A percentile compares a stretch with the other conserved stretches of the same genome.
These are phyloP conservation scores for Apiotrichum brassicae DNA, from an alignment of 1,284 basidiomycete genomes.

Conservation along the genomic window DNA sequence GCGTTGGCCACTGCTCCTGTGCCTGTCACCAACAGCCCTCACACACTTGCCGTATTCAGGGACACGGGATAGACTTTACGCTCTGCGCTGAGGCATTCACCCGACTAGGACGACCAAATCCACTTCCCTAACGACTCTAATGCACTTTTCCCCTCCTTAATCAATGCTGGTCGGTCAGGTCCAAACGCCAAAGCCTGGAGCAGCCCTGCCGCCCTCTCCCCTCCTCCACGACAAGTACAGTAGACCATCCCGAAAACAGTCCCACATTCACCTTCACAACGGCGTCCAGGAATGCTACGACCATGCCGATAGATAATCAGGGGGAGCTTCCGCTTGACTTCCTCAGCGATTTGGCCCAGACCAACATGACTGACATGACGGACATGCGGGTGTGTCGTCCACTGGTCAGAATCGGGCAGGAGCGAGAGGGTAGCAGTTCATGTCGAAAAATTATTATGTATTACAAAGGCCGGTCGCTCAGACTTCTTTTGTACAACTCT, in stretches of 20 bases:
- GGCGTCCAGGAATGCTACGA: neutral
- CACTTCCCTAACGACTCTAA: neutral
- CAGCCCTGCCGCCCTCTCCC: no score
- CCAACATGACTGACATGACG: no score
- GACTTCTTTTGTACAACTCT: no score
- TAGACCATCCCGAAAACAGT: neutral
- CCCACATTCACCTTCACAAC: neutral
- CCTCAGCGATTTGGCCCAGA: no score
- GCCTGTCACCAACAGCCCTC: neutral
- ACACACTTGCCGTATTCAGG: neutral
- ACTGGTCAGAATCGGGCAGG: no score
- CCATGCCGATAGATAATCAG: neutral
- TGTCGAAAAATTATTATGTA: no score
- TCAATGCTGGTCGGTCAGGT: neutral
- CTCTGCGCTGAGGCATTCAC: slow-evolving; percentile 7
- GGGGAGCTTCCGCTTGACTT: neutral
- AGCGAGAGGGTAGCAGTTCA: no score
- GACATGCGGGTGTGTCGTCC: no score
- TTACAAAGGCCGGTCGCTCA: no score
- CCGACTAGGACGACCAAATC: neutral
- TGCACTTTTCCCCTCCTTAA: neutral
- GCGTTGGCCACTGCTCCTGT: neutral
- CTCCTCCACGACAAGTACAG: neutral
- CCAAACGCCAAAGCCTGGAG: neutral
- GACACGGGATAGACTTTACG: slow-evolving; percentile 6